Evolutionary conservation across 805 yeast genomes (phyloP), one percentile per base, ranked within the genome.

Genomic region (Candida xiaguanensis): DNA sequence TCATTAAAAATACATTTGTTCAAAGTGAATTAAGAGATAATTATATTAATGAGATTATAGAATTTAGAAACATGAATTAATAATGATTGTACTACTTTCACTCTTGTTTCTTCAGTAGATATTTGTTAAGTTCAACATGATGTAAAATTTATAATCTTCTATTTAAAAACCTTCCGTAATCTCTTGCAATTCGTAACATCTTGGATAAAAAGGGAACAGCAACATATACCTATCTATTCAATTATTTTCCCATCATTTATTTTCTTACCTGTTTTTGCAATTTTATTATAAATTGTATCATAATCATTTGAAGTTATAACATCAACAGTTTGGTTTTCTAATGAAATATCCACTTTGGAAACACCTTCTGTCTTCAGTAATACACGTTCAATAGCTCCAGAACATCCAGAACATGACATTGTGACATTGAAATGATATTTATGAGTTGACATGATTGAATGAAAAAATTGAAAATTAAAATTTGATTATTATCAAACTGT

Each of bases 401-500:
- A 84, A 63, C 99, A 91, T 13, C 96, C 87, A 11, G 84, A 75
- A 56, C 96, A 90, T 39, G 85, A 53, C 96, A 89, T 89, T 32
- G 81, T 70, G 41, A 90, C 96, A 45, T 88, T 75, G 59, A 77
- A 89, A 50, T 82, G 84, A 62, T 85, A 87, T 53, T 83, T 77
- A 58, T 80, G 80, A 8, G 75, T 19, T 16, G 36, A 20, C 36
- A 34, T 34, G 23, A 4, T 18, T 23, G 23, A 16, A 9, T 24
- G 12, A 11, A 14, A 20, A n/a, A 19, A 14, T 20, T 12, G 26
- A 14, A 8, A 13, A n/a, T 13, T 31, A 14, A 31, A 9, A 5
- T 11, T 5, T 31, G 18, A n/a, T 23, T 19, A 6, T 24, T 6
- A 12, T 16, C 5, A 15, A 25, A 34, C 16, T 34, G 36, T 34